Evolutionary conservation across 192 early-diverging fungal species (phyloP).

Genomic region (Coemansia sp.): DNA sequence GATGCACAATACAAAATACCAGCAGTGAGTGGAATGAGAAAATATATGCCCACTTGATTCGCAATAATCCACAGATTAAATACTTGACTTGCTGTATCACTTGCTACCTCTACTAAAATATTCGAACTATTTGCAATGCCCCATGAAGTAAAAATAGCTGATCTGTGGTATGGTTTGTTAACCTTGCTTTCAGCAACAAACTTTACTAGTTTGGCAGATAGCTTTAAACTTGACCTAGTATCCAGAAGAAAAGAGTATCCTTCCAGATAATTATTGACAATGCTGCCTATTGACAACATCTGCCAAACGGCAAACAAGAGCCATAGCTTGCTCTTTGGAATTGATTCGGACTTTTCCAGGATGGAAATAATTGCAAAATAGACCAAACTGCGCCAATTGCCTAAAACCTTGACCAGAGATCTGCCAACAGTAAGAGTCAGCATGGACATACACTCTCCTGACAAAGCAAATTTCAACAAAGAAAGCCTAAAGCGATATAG

Average conservation of each 20-base stretch:
- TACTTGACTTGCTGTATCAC: not conserved
- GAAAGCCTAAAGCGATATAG: not conserved
- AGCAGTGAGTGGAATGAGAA: not conserved
- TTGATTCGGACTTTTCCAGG: no score
- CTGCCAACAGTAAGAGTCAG: not conserved
- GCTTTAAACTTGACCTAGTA: not conserved
- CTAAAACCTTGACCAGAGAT: not conserved
- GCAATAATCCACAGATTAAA: conserved; percentile 7
- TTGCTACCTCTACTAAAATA: not conserved
- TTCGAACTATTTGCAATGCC: not conserved
- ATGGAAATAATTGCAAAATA: no score
- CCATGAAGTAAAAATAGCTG: not conserved
- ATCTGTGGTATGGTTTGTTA: not conserved
- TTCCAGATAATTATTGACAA: not conserved
- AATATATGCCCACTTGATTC: not conserved
- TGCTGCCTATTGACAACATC: not conserved
- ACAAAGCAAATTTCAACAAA: not conserved
- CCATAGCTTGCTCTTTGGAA: not conserved
- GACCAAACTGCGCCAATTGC: not conserved
- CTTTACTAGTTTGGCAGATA: not conserved
- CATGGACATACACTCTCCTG: not conserved
- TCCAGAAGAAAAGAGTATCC: not conserved
- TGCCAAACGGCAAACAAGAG: not conserved
- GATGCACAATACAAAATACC: no score
- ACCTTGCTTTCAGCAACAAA: not conserved